Base-by-base conservation (phyloP, 2,329 filamentous ascomycete species). In the Hortaea sp. region DNA sequence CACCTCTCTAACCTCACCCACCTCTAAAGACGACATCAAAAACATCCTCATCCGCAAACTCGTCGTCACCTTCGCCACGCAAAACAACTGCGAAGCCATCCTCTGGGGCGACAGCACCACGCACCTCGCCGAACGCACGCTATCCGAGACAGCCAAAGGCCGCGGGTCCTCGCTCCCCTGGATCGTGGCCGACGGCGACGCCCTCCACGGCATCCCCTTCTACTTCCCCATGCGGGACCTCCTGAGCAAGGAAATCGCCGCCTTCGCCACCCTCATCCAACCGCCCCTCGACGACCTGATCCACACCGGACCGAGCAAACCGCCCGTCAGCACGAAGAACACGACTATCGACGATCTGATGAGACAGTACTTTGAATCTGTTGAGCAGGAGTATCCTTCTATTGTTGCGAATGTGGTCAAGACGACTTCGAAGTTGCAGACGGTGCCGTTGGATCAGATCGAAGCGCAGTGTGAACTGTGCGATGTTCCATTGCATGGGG, bases 351-450 rank as follows among this genome's bases (percentile, higher is more conserved):
- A 95, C 61, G 84, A 89, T 55, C 77, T 98, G 45, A 89, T 97
- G 82, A 70, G 75, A 48, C 82, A 88, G 47, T 98, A 95, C 64
- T 95, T 98, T 59, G 78, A 80, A 54, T 83, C 81, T 37, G 87
- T 95, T 11, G 89, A 95, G 62, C 78, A 80, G 53, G 84, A 84
- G 49, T 95, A 94, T 60, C 86, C 89, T 3, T 87, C 85, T 46
- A 88, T 97, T 46, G 89, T 98, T 54, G 84, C 89, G 30, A 98
- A 98, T 63, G 92, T 98, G 7, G 90, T 95, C 5, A 80, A 88
- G 51, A 98, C 90, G 31, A 83, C 85, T n/a, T 82, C 81, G 43
- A 95, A 94, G 66, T 73, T 97, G 37, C 72, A 81, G 40, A 68
- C 78, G 28, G 62, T 70, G 0, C 56, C 6, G 59, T 57, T 13